phyloP scores from a whole-genome alignment of 2,329 filamentous ascomycete species.

The Exophiala sp. region DNA sequence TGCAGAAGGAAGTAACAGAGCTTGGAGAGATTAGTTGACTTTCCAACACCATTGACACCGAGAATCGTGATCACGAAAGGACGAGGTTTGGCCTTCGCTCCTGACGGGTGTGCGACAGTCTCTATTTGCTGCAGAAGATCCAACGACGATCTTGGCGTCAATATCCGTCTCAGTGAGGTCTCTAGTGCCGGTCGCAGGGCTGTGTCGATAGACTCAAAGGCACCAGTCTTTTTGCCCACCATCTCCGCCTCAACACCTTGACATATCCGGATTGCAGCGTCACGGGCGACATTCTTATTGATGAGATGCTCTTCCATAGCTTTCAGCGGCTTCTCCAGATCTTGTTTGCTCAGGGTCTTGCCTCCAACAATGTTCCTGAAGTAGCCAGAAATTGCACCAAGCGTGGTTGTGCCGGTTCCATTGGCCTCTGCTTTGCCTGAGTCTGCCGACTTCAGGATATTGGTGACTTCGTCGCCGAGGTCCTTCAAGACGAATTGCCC shows the following conservation, averaged over 20 bases:
- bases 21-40: slow-evolving; percentile 95
- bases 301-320: slow-evolving; percentile 93
- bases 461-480: slow-evolving; percentile 86
- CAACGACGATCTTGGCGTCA: slow-evolving; percentile 89
- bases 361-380: slow-evolving; percentile 95
- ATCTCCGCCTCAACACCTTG: slow-evolving; percentile 87
- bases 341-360: slow-evolving; percentile 81
- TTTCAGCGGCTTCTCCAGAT: slow-evolving; percentile 86
- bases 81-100: slow-evolving; percentile 58
- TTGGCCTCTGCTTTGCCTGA: slow-evolving; percentile 50
- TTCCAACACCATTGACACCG: slow-evolving; percentile 95
- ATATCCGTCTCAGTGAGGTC: slow-evolving; percentile 84
- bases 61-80: slow-evolving; percentile 98
- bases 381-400: slow-evolving; percentile 77
- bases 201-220: slow-evolving; percentile 80
- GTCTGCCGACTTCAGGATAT: slow-evolving; percentile 76
- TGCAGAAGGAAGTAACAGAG: slow-evolving; percentile 97
- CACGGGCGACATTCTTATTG: slow-evolving; percentile 91
- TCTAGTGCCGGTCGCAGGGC: slow-evolving; percentile 84
- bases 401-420: slow-evolving; percentile 58
- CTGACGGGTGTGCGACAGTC: slow-evolving; percentile 62
- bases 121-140: slow-evolving; percentile 93
- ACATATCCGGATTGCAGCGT: slow-evolving; percentile 85
- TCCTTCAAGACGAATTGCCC: slow-evolving; percentile 94
- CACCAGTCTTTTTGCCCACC: slow-evolving; percentile 82